phyloP scores from a whole-genome alignment of 2,329 filamentous ascomycete species.

The Colletotrichum trifolii region DNA sequence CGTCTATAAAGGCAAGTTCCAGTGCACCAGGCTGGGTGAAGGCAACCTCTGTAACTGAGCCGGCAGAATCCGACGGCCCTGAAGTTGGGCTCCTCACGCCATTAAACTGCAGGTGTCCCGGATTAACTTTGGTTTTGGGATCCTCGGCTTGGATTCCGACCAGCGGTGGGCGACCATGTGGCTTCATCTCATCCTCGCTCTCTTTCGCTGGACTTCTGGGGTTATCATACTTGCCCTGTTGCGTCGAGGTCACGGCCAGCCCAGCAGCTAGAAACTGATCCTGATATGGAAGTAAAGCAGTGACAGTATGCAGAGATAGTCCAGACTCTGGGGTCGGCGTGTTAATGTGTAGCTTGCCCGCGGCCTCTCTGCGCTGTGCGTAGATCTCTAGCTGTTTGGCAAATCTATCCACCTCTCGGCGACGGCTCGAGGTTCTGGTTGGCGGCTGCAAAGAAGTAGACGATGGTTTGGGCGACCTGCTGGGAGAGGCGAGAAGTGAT shows the following conservation, averaged over 20 bases:
- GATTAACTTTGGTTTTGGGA: not conserved
- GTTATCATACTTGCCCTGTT: conserved; percentile 41
- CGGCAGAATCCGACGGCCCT: conserved; percentile 31
- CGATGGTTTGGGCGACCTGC: conserved; percentile 3
- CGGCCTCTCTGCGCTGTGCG: conserved; percentile 47
- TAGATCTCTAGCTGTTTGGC: conserved; percentile 35
- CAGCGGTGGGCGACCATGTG: not conserved
- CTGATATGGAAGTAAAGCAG: conserved; percentile 64
- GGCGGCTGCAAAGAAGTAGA: conserved; percentile 16
- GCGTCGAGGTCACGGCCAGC: conserved; percentile 65
- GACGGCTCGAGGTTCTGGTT: conserved; percentile 57
- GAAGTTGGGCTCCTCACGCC: conserved; percentile 29
- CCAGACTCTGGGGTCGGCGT: conserved; percentile 55
- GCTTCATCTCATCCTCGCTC: not conserved
- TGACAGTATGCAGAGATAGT: conserved; percentile 61
- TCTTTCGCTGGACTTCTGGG: not conserved
- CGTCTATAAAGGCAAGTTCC: conserved; percentile 48
- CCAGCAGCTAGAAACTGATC: conserved; percentile 65
- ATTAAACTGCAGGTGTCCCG: conserved; percentile 29
- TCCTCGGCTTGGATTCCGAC: not conserved
- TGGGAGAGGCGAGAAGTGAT: conserved; percentile 31
- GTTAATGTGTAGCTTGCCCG: conserved; percentile 50
- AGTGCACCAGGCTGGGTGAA: conserved; percentile 46
- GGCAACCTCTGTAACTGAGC: conserved; percentile 45
- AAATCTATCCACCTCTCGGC: conserved; percentile 51